A percentile compares a stretch with the other conserved stretches of the same genome.
phyloP scores from a whole-genome alignment of 306 rosid genomes.

The Vachellia pachyceras region DNA sequence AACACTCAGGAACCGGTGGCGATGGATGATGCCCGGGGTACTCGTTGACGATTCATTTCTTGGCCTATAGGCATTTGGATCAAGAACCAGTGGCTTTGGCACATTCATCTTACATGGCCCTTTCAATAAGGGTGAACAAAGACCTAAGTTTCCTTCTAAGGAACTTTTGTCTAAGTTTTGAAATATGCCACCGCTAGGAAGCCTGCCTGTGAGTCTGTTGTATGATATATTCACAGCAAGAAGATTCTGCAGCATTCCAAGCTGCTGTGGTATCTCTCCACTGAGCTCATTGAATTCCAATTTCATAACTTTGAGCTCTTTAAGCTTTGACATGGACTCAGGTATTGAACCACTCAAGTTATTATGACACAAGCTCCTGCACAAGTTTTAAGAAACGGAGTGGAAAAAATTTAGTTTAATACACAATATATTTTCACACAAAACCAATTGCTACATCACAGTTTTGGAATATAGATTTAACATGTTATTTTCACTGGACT shows the following conservation, averaged over 20 bases:
- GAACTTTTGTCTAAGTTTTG: slow-evolving; percentile 83
- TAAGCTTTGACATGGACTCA: slow-evolving; percentile 68
- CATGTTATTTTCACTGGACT: not conserved
- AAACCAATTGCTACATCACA: not conserved
- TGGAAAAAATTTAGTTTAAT: slow-evolving; percentile 18
- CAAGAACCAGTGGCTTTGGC: slow-evolving; percentile 90
- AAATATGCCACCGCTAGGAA: slow-evolving; percentile 71
- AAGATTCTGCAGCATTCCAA: slow-evolving; percentile 76
- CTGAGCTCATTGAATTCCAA: slow-evolving; percentile 78
- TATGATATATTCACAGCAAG: slow-evolving; percentile 85
- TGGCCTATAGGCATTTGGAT: slow-evolving; percentile 71
- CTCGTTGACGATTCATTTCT: slow-evolving; percentile 43
- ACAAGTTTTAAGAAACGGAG: not conserved
- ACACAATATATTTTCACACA: not conserved
- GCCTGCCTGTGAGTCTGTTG: slow-evolving; percentile 87
- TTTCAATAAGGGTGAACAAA: slow-evolving; percentile 80
- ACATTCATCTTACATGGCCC: slow-evolving; percentile 95
- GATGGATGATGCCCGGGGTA: slow-evolving; percentile 37
- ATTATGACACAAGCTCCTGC: slow-evolving; percentile 87
- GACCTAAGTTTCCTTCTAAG: slow-evolving; percentile 83
- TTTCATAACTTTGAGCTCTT: slow-evolving; percentile 71
- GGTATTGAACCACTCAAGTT: slow-evolving; percentile 77
- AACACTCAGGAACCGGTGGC: slow-evolving; percentile 73
- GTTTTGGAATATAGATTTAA: not conserved
- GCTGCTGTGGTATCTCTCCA: slow-evolving; percentile 93